These are phyloP conservation scores for Debaryomycetaceae sp. DNA, from an alignment of 1,139 yeast species.

Conservation along the genomic window DNA sequence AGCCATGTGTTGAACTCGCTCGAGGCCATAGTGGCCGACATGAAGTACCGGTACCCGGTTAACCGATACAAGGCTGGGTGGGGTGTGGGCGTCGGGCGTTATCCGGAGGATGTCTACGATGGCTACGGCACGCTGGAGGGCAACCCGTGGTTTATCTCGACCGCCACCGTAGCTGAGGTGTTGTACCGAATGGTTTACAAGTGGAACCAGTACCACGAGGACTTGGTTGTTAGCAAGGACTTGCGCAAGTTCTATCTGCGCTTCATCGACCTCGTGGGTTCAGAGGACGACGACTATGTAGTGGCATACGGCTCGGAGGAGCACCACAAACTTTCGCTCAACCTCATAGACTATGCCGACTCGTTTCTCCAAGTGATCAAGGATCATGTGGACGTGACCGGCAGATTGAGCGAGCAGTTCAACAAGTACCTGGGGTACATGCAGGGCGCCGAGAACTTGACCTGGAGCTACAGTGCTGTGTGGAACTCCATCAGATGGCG, in stretches of 20 bases:
- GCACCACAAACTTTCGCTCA: slow-evolving; percentile 40
- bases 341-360: slow-evolving; percentile 62
- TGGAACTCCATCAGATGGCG: slow-evolving; percentile 72
- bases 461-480: slow-evolving; percentile 88
- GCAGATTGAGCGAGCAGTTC: slow-evolving; percentile 86
- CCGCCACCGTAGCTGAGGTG: slow-evolving; percentile 72
- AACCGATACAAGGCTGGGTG: slow-evolving; percentile 47
- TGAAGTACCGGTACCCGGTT: slow-evolving; percentile 72
- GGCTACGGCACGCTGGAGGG: slow-evolving; percentile 74
- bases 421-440: slow-evolving; percentile 75
- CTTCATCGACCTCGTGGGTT: slow-evolving; percentile 24
- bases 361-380: slow-evolving; percentile 70
- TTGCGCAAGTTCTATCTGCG: slow-evolving; percentile 27
- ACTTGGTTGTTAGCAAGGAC: slow-evolving; percentile 20
- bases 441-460: slow-evolving; percentile 83
- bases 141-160: slow-evolving; percentile 93
- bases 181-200: slow-evolving; percentile 36
- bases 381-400: slow-evolving; percentile 66
- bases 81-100: slow-evolving; percentile 84
- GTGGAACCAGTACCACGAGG: slow-evolving; percentile 18
- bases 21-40: slow-evolving; percentile 54
- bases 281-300: slow-evolving; percentile 26
- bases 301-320: slow-evolving; percentile 43
- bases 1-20: slow-evolving; percentile 55
- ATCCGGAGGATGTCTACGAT: slow-evolving; percentile 90